Conservation (phyloP, 306 rosid genomes). For the Cucurbita ficifolia region DNA sequence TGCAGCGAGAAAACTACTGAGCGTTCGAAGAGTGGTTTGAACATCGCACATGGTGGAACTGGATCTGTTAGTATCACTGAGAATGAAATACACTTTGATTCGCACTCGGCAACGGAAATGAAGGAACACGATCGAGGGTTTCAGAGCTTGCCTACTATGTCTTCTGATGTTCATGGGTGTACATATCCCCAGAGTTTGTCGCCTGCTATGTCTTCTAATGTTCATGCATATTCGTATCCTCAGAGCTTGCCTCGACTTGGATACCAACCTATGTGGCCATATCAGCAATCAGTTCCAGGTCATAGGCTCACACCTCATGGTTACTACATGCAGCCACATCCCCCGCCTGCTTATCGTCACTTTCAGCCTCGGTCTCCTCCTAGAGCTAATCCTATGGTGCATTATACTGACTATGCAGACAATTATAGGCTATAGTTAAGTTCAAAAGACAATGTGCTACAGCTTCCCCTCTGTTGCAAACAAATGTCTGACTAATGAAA, state of each 20-base stretch:
- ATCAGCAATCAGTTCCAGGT: not conserved
- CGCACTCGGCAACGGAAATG: not conserved
- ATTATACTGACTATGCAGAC: conserved; percentile 2
- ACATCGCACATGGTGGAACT: not conserved
- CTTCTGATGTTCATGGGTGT: not conserved
- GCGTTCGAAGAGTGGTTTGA: not conserved
- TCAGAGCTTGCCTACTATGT: not conserved
- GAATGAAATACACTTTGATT: not conserved
- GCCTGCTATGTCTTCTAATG: not conserved
- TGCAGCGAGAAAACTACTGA: not conserved
- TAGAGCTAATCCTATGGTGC: conserved; percentile 1
- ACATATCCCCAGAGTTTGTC: not conserved
- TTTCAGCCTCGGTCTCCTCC: not conserved
- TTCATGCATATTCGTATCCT: not conserved
- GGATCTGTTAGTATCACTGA: not conserved
- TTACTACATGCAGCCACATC: not conserved
- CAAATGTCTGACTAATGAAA: not conserved
- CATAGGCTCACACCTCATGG: not conserved
- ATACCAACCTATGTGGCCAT: not conserved
- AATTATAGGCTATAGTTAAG: not conserved
- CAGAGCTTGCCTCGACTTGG: not conserved
- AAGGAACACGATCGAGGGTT: not conserved
- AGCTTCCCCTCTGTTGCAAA: not conserved
- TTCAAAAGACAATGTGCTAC: not conserved
- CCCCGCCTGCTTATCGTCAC: not conserved